A percentile compares a stretch with the other conserved stretches of the same genome.
Evolutionary conservation across 2,329 filamentous ascomycete genomes (phyloP).

Genomic region (Botrytis porri): DNA sequence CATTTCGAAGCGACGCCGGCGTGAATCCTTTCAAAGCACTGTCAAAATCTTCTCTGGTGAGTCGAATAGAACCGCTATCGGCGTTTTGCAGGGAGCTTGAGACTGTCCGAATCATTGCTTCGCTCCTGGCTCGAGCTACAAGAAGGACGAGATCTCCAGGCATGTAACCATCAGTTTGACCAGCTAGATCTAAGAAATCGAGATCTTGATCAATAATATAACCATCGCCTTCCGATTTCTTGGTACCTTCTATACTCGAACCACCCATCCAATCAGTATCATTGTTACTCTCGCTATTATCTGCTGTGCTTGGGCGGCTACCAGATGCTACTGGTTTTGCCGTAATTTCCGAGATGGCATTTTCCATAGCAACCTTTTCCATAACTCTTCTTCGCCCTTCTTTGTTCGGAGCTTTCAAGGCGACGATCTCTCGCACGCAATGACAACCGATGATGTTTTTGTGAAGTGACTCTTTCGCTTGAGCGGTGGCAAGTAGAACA

Average conservation of each 20-base stretch:
- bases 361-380: conserved; percentile 68
- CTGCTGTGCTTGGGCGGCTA: conserved; percentile 52
- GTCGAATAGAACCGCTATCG: conserved; percentile 54
- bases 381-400: conserved; percentile 81
- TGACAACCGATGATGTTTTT: conserved; percentile 88
- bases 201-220: conserved; percentile 74
- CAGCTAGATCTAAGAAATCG: conserved; percentile 89
- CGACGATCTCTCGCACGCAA: conserved; percentile 86
- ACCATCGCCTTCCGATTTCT: conserved; percentile 46
- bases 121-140: conserved; percentile 82
- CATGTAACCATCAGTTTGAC: conserved; percentile 97
- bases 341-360: conserved; percentile 43
- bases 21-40: conserved; percentile 88
- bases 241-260: conserved; percentile 50
- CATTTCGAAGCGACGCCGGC: conserved; percentile 88
- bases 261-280: conserved; percentile 73
- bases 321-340: conserved; percentile 43
- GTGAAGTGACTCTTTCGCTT: conserved; percentile 89
- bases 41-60: conserved; percentile 75
- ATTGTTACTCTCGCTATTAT: conserved; percentile 55
- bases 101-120: conserved; percentile 85
- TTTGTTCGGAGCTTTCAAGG: conserved; percentile 88
- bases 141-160: conserved; percentile 87
- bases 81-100: conserved; percentile 43
- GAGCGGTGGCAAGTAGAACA: conserved; percentile 84